Evolutionary conservation across 2,329 filamentous ascomycete species (phyloP).

Genomic region (Sporothrix pallida): DNA sequence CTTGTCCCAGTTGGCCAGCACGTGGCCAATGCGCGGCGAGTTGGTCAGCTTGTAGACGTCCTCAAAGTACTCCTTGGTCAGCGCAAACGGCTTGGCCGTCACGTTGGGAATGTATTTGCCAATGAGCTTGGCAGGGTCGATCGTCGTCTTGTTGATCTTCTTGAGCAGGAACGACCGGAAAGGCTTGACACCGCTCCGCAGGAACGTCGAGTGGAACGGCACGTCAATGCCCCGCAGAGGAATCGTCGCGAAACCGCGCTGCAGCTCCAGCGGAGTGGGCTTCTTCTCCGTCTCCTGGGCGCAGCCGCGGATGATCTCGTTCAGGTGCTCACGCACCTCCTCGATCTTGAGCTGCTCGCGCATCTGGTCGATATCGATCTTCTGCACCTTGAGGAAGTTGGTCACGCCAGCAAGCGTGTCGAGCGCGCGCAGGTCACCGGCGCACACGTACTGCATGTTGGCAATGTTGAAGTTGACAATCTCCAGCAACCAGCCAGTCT

Average conservation of each 20-base stretch:
- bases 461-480: constrained; percentile 96
- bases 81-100: constrained; percentile 90
- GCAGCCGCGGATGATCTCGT: constrained; percentile 88
- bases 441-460: constrained; percentile 77
- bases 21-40: constrained; percentile 74
- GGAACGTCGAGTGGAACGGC: constrained; percentile 98
- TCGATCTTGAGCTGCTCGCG: constrained; percentile 86
- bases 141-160: constrained; percentile 99
- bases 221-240: constrained; percentile 97
- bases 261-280: constrained; percentile 83
- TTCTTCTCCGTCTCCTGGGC: constrained; percentile 87
- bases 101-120: constrained; percentile 99
- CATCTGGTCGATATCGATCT: constrained; percentile 94
- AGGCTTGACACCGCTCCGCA: constrained; percentile 97
- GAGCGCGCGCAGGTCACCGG: constrained; percentile 72
- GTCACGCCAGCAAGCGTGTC: constrained; percentile 78
- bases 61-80: constrained; percentile 99
- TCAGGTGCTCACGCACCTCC: constrained; percentile 86
- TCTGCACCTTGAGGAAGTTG: constrained; percentile 95
- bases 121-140: constrained; percentile 94
- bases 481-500: constrained; percentile 93
- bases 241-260: constrained; percentile 96
- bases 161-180: constrained; percentile 98
- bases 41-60: constrained; percentile 96
- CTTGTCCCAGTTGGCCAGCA: constrained; percentile 85